Evolutionary conservation across 441 rosid genomes (phyloP).

Genomic region (Jatropha podagrica): DNA sequence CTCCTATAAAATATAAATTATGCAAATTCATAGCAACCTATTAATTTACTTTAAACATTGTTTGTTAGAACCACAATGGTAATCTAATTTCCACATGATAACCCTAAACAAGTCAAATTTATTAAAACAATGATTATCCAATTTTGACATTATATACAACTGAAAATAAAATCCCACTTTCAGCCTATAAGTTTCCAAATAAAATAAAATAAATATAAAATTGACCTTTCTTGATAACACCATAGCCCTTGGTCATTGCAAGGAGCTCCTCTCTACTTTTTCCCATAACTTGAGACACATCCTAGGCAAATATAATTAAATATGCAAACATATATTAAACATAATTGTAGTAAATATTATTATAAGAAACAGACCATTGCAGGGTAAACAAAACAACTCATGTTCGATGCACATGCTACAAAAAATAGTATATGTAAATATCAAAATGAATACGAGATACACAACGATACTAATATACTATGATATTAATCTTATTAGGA

Average conservation of each 20-base stretch:
- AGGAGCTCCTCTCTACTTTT: constrained; percentile 90
- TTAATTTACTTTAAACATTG: neutral
- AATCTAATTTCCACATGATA: neutral
- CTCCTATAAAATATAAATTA: neutral
- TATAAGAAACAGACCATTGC: too few species aligned
- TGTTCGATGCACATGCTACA: too few species aligned
- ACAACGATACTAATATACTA: neutral
- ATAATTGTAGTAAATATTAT: too few species aligned
- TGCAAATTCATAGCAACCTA: constrained; percentile 5
- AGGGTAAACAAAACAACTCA: too few species aligned
- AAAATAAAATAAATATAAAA: constrained; percentile 12
- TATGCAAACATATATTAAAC: neutral
- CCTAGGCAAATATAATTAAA: constrained; percentile 40
- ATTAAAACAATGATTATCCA: neutral
- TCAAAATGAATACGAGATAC: neutral
- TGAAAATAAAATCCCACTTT: neutral
- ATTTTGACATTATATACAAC: neutral
- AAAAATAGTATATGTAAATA: neutral
- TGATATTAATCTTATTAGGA: constrained; percentile 57
- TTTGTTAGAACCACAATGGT: neutral
- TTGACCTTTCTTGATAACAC: constrained; percentile 61
- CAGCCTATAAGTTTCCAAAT: neutral
- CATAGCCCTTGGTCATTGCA: constrained; percentile 69
- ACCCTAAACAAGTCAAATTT: neutral
- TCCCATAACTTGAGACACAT: constrained; percentile 81